Percentiles rank a stretch among this genome's conserved stretches.
phyloP scores from a whole-genome alignment of 306 rosid genomes.

The Casuarina cunninghamiana region DNA sequence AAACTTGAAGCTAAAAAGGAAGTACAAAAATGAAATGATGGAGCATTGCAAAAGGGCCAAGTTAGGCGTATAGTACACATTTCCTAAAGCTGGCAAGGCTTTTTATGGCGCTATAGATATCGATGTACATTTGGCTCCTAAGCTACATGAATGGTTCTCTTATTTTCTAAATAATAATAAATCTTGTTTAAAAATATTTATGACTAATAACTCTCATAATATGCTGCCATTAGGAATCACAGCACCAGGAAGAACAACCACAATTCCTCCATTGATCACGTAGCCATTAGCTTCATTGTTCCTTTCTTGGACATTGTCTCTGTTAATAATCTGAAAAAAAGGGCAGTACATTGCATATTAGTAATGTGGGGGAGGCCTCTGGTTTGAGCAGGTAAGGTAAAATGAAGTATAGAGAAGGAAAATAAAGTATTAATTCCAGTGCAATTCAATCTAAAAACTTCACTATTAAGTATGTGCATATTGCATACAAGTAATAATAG shows the following conservation, averaged over 20 bases:
- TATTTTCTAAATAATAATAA: not conserved
- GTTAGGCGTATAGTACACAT: not conserved
- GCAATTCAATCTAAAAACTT: not conserved
- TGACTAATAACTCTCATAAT: conserved; percentile 17
- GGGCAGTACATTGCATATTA: not conserved
- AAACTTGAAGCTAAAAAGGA: no score
- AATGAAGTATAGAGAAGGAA: not conserved
- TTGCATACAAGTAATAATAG: no score
- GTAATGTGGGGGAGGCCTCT: not conserved
- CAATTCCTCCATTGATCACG: conserved; percentile 37
- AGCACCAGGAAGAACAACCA: conserved; percentile 33
- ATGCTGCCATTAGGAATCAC: conserved; percentile 32
- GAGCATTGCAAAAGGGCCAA: not conserved
- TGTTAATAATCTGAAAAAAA: conserved; percentile 38
- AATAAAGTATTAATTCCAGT: not conserved
- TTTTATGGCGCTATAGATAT: not conserved
- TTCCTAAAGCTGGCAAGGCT: not conserved
- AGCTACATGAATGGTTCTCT: not conserved
- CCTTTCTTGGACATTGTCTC: conserved; percentile 38
- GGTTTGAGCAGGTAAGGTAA: not conserved
- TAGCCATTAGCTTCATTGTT: conserved; percentile 33
- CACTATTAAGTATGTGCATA: no score
- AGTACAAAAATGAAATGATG: not conserved
- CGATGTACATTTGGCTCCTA: not conserved
- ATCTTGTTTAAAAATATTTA: not conserved